Percentiles rank a stretch among this genome's conserved stretches.
phyloP scores from a whole-genome alignment of 1,284 basidiomycete species.

The Farysia itapuensis region DNA sequence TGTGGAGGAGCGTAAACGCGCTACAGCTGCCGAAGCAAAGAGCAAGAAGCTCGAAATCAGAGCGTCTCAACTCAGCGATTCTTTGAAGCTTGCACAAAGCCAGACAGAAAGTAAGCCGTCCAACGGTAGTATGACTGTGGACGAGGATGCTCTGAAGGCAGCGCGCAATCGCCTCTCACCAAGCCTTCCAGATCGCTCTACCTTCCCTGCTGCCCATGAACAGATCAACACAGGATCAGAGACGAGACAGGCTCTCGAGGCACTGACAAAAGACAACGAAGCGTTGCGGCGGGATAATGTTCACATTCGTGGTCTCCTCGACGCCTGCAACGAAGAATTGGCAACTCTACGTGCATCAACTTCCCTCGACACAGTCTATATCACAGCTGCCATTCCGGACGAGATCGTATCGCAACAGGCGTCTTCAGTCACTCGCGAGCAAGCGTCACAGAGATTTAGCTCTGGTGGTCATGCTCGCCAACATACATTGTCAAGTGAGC shows the following conservation, averaged over 20 bases:
- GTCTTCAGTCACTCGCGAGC: not conserved
- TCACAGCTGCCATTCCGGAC: conserved; percentile 11
- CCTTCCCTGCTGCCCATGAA: not conserved
- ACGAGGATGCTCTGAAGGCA: conserved; percentile 21
- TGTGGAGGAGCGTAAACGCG: conserved; percentile 72
- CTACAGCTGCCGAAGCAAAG: conserved; percentile 71
- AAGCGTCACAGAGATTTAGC: not conserved
- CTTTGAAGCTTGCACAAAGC: conserved; percentile 23
- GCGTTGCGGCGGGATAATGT: conserved; percentile 26
- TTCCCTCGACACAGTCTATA: conserved; percentile 11
- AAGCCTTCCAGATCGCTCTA: conserved; percentile 3
- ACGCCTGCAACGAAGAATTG: conserved; percentile 47
- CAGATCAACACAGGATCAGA: conserved; percentile 9
- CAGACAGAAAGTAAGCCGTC: conserved; percentile 7
- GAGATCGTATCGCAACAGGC: not conserved
- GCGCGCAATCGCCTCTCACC: conserved; percentile 22
- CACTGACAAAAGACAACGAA: conserved; percentile 41
- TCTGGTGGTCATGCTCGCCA: not conserved
- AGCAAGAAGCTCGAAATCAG: conserved; percentile 63
- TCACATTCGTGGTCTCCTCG: conserved; percentile 32
- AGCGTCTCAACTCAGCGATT: conserved; percentile 19
- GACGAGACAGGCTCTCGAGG: conserved; percentile 11
- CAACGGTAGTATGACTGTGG: conserved; percentile 6
- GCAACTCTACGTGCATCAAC: conserved; percentile 28
- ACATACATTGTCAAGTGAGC: not conserved